phyloP scores from a whole-genome alignment of 305 asterid species.

The Fraxinus greggii region DNA sequence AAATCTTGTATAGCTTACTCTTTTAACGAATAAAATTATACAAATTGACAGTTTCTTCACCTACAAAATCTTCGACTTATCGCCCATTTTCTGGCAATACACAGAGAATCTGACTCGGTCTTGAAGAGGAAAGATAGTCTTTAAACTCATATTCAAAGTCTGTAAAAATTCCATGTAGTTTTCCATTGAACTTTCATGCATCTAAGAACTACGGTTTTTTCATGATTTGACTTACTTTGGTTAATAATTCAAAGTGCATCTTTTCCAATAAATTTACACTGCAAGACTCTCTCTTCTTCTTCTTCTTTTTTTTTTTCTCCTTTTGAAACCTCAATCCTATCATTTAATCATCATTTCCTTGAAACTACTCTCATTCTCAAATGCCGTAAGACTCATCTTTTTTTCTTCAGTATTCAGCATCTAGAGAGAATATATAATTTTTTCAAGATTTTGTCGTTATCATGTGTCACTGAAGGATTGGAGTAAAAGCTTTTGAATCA shows the following conservation, averaged over 20 bases:
- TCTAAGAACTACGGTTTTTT: background rate
- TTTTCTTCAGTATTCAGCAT: too few species aligned
- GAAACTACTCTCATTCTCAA: background rate
- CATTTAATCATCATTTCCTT: background rate
- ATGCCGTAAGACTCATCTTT: too few species aligned
- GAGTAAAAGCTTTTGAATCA: too few species aligned
- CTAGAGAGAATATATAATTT: background rate
- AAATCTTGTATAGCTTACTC: background rate
- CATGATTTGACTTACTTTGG: background rate
- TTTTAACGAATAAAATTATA: background rate
- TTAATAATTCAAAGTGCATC: background rate
- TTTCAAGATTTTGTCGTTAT: background rate
- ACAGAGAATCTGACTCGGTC: background rate
- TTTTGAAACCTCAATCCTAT: background rate
- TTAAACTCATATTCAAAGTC: background rate
- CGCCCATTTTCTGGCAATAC: background rate
- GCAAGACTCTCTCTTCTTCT: too few species aligned
- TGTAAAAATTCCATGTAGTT: background rate
- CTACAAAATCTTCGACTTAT: background rate
- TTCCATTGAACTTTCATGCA: background rate
- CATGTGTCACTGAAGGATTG: background rate
- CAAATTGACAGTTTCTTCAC: background rate
- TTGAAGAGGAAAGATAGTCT: background rate
- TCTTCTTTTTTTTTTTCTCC: too few species aligned
- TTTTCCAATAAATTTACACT: background rate